phyloP scores from a whole-genome alignment of 2,329 filamentous ascomycete genomes.

The Arthrobotrys pseudoclavata region DNA sequence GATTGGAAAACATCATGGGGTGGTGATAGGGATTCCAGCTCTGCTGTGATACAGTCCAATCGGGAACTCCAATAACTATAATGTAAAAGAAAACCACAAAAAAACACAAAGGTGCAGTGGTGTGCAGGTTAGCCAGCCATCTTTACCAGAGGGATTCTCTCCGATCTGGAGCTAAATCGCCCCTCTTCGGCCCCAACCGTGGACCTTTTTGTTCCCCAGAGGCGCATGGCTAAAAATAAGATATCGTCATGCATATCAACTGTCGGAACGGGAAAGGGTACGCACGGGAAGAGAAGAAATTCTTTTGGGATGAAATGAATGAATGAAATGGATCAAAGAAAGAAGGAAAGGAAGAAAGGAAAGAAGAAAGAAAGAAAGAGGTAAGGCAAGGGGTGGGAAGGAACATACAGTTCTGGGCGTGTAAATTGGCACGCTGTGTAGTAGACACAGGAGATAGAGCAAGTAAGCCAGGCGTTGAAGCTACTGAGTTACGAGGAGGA shows the following conservation, averaged over 20 bases:
- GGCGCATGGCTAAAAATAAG: conserved; percentile 41
- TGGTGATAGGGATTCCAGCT: conserved; percentile 72
- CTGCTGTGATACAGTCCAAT: conserved; percentile 87
- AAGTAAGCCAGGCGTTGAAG: conserved; percentile 62
- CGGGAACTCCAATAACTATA: conserved; percentile 84
- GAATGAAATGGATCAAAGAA: conserved; percentile 2
- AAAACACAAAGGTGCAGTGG: conserved; percentile 52
- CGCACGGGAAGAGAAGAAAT: conserved; percentile 15
- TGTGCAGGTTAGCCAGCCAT: conserved; percentile 59
- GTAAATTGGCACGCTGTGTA: conserved; percentile 62
- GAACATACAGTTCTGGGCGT: conserved; percentile 62
- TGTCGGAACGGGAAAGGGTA: conserved; percentile 49
- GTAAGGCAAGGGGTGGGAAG: conserved; percentile 39
- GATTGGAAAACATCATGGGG: conserved; percentile 93
- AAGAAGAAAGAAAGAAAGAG: conserved; percentile 24
- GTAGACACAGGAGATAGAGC: conserved; percentile 62
- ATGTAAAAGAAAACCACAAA: conserved; percentile 63
- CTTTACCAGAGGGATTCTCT: conserved; percentile 18
- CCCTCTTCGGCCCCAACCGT: conserved; percentile 11
- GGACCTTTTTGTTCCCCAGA: conserved; percentile 24
- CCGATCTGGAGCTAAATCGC: background rate
- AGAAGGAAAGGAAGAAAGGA: background rate
- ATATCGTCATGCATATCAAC: conserved; percentile 46
- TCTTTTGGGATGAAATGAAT: conserved; percentile 1
- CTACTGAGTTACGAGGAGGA: conserved; percentile 62